Evolutionary conservation across 2,329 filamentous ascomycete species (phyloP).

Genomic region (Hypoxylon sp.): DNA sequence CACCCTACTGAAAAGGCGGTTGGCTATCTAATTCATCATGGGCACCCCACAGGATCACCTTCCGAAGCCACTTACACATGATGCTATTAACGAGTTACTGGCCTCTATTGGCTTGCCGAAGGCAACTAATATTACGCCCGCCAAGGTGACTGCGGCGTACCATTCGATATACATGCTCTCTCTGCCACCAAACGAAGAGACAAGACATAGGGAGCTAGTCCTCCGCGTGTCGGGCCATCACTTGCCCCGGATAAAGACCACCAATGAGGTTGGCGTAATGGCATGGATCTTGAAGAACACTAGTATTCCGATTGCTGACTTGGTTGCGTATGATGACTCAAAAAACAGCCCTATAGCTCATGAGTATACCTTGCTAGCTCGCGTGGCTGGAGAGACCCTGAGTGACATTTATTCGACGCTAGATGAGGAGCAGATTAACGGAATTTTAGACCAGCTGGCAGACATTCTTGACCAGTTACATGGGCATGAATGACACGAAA

Average conservation of each 20-base stretch:
- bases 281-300: constrained; percentile 53
- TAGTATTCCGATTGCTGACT: constrained; percentile 52
- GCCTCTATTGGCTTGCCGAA: background rate
- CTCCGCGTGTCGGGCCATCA: constrained; percentile 1
- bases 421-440: background rate
- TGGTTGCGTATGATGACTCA: constrained; percentile 49
- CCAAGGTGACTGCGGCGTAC: background rate
- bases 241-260: background rate
- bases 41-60: background rate
- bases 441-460: constrained; percentile 50
- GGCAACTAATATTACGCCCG: background rate
- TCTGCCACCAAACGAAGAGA: background rate
- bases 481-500: constrained; percentile 42
- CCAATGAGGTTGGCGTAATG: constrained; percentile 55
- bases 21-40: background rate
- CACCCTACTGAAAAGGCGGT: background rate
- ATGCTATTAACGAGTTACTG: constrained; percentile 7
- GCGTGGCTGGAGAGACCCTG: constrained; percentile 1
- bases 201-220: background rate
- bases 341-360: constrained; percentile 1
- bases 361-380: constrained; percentile 12
- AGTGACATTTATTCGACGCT: constrained; percentile 45
- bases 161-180: constrained; percentile 8
- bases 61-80: background rate
- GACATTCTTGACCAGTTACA: constrained; percentile 53